Evolutionary conservation across 768 basidiomycete species (phyloP).

Genomic region (Suillus placidus): DNA sequence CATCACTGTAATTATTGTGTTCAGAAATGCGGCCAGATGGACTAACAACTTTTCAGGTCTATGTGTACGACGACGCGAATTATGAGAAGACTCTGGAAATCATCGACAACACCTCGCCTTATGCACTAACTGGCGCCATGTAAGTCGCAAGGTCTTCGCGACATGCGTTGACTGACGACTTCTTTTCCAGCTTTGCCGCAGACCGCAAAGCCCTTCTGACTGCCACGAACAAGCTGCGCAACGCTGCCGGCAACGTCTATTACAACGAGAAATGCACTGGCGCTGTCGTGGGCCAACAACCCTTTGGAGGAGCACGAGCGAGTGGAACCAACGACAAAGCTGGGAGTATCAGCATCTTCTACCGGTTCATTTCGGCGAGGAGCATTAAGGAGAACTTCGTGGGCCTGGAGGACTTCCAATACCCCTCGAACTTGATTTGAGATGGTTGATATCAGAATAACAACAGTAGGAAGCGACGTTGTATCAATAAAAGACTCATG

Average conservation of each 20-base stretch:
- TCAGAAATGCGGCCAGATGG: neutral
- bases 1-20: constrained; percentile 62
- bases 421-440: constrained; percentile 85
- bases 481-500: neutral
- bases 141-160: constrained; percentile 42
- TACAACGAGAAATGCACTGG: constrained; percentile 99
- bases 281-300: constrained; percentile 97
- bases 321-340: constrained; percentile 99
- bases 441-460: neutral
- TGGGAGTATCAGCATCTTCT: constrained; percentile 76
- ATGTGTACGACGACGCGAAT: constrained; percentile 85
- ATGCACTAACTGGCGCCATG: constrained; percentile 96
- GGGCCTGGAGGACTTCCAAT: constrained; percentile 73
- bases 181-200: constrained; percentile 65
- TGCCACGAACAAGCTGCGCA: constrained; percentile 82
- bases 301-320: constrained; percentile 91
- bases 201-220: constrained; percentile 80
- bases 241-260: constrained; percentile 95
- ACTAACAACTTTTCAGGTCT: constrained; percentile 55
- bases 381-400: constrained; percentile 99
- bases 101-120: constrained; percentile 83
- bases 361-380: constrained; percentile 83
- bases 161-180: constrained; percentile 16
- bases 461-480: neutral
- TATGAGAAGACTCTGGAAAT: constrained; percentile 87